Evolutionary conservation across 768 basidiomycete species (phyloP).

Genomic region (Trametes gibbosa): DNA sequence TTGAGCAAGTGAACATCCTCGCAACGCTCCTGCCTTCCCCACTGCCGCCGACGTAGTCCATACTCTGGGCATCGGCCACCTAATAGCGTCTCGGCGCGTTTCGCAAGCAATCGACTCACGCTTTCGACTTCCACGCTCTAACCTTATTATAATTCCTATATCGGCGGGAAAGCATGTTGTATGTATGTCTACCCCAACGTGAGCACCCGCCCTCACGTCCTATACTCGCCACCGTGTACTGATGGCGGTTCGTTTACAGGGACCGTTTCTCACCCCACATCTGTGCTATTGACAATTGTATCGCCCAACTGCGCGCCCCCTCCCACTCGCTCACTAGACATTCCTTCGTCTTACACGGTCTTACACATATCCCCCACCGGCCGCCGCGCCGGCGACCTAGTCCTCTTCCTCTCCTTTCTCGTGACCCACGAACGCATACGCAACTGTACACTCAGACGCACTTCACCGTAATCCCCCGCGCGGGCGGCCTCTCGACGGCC

Average conservation of each 20-base stretch:
- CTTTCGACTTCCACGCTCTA: slow-evolving; percentile 8
- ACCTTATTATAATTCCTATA: slow-evolving; percentile 22
- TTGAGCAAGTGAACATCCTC: slow-evolving; percentile 15
- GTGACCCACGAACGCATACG: neutral
- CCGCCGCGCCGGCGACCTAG: neutral
- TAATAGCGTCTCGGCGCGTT: slow-evolving; percentile 9
- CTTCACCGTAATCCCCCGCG: slow-evolving; percentile 3
- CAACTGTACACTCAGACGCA: neutral
- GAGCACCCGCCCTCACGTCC: neutral
- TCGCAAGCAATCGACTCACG: slow-evolving; percentile 1
- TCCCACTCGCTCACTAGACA: slow-evolving; percentile 9
- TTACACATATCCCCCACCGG: slow-evolving; percentile 10
- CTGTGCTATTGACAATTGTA: neutral
- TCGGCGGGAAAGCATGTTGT: slow-evolving; percentile 12
- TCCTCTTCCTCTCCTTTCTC: neutral
- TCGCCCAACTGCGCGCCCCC: slow-evolving; percentile 5
- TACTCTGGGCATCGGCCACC: slow-evolving; percentile 5
- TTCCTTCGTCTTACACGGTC: slow-evolving; percentile 21
- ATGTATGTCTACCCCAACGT: slow-evolving; percentile 14
- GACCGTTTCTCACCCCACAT: neutral
- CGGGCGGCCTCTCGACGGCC: neutral
- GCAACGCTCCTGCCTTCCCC: neutral
- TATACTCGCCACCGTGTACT: neutral
- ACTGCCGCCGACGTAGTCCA: neutral
- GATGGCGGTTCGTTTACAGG: neutral